Percentiles rank a stretch among this genome's conserved stretches.
Conservation (phyloP, 23 red algal species). For the Pyropia yezoensis region DNA sequence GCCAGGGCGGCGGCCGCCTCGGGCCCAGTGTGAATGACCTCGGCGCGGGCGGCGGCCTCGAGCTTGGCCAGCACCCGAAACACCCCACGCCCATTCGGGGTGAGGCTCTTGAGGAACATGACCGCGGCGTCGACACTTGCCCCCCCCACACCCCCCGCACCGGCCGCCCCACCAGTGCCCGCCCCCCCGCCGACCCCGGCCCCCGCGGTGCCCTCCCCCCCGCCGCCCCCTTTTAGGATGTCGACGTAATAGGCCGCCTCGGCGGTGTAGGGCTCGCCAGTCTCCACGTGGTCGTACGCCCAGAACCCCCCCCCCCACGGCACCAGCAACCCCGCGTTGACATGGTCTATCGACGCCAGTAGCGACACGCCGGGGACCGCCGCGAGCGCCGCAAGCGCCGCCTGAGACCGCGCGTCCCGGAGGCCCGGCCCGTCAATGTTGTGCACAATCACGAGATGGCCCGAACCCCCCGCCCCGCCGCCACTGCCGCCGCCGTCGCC, state of each 20-base stretch:
- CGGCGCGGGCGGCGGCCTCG: slow-evolving; percentile 4
- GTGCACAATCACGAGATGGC: slow-evolving; percentile 49
- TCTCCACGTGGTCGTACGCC: slow-evolving; percentile 61
- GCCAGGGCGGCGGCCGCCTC: background rate
- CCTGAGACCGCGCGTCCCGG: slow-evolving; percentile 40
- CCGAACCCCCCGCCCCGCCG: background rate
- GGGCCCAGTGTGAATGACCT: background rate
- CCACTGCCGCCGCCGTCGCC: background rate
- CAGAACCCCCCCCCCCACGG: slow-evolving; percentile 47
- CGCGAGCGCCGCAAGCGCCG: slow-evolving; percentile 34
- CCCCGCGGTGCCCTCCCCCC: too few relatives aligned
- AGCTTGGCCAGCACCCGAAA: slow-evolving; percentile 62
- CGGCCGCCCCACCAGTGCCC: background rate
- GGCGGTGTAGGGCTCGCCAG: slow-evolving; percentile 39
- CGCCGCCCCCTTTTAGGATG: too few relatives aligned
- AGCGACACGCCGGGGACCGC: slow-evolving; percentile 33
- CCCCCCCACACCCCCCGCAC: slow-evolving; percentile 24
- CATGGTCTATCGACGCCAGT: slow-evolving; percentile 70
- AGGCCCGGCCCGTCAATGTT: slow-evolving; percentile 78
- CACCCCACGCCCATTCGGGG: slow-evolving; percentile 53
- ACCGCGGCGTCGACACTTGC: slow-evolving; percentile 50
- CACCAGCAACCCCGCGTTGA: slow-evolving; percentile 55
- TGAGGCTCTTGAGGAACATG: slow-evolving; percentile 57
- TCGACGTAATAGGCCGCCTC: slow-evolving; percentile 24
- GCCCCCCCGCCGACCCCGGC: too few relatives aligned